Evolutionary conservation across 768 basidiomycete species (phyloP), one percentile per base, ranked within the genome.

Genomic region (Antrodiella citrinella): DNA sequence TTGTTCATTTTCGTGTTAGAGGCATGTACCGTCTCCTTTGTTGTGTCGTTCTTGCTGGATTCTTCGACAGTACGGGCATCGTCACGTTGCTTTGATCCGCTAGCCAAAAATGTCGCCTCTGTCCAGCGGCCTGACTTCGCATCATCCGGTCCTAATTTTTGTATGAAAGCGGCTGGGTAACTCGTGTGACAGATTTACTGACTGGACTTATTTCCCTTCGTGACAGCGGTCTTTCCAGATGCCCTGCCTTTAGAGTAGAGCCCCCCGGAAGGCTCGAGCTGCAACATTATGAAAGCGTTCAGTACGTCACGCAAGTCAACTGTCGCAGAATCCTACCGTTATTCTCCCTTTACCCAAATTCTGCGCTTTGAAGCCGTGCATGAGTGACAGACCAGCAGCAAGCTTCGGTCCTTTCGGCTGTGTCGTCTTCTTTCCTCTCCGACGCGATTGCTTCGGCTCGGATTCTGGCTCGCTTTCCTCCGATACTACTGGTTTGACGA

Each of bases 171-270:
- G 65, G 47, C 50, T 49, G 41, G 39, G 47, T 50, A n/a, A n/a
- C n/a, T n/a, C n/a, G n/a, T n/a, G n/a, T n/a, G n/a, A n/a, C n/a
- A n/a, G n/a, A n/a, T n/a, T n/a, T n/a, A n/a, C n/a, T n/a, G n/a
- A n/a, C n/a, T n/a, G n/a, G n/a, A n/a, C n/a, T n/a, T n/a, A n/a
- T 49, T 56, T 57, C 50, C 55, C 55, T 24, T 60, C 59, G 10
- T 45, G 20, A 60, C 56, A 52, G 61, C 57, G 3, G 72, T 65
- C 51, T 70, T 74, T 4, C 59, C 58, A 0, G 84, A 86, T 13
- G 81, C 78, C 57, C 73, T 84, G 1, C 84, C 84, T 63, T 78
- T 83, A 55, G 69, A 74, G 55, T 85, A 84, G 1, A 85, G 78
- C 1, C 84, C 84, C 22, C 71, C 56, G 4, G 66, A 57, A 11